Base-by-base conservation (phyloP, 306 rosid genomes). In the Alnus rubra region DNA sequence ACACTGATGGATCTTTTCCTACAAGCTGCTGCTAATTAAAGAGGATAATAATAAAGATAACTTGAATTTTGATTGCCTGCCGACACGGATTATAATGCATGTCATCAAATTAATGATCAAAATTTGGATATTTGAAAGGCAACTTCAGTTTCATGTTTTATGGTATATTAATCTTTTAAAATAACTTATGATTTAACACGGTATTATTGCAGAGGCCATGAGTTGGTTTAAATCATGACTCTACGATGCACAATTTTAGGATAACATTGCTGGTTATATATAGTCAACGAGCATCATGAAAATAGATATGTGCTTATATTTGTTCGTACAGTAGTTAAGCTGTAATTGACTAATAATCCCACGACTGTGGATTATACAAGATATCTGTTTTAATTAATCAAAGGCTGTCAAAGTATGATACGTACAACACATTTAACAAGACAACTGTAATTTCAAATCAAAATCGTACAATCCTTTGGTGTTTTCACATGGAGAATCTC, bases 401-500 rank as follows among this genome's bases (percentile, higher is more conserved):
- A 88, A 83, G 72, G 80, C 76, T 80, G 68, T 30, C 64, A 53
- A 42, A 63, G 63, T 56, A 48, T 37, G 82, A 71, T 78, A 42
- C 58, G 71, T 28, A 49, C 52, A 49, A 49, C 52, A 49, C 52
- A 44, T 18, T 8, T 56, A 53, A n/a, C 7, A 78, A 53, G 52
- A 81, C 84, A 71, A 79, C 84, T 85, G 83, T 68, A 81, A 39
- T 74, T 64, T 81, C 74, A 51, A 44, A 71, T 35, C 50, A 62
- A 69, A 78, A 33, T 69, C 62, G 73, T 75, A 42, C 74, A 78
- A 71, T 47, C 72, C 76, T 74, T 69, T 60, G 71, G 59, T 73
- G 74, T 71, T 86, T 75, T 73, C 89, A 78, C 88, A 75, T 74
- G 86, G 82, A 49, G 48, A 74, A 52, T 80, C 13, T 79, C 28